Evolutionary conservation across 1,284 basidiomycete genomes (phyloP), one percentile per base, ranked within the genome.

Genomic region (Agroathelia rolfsii): DNA sequence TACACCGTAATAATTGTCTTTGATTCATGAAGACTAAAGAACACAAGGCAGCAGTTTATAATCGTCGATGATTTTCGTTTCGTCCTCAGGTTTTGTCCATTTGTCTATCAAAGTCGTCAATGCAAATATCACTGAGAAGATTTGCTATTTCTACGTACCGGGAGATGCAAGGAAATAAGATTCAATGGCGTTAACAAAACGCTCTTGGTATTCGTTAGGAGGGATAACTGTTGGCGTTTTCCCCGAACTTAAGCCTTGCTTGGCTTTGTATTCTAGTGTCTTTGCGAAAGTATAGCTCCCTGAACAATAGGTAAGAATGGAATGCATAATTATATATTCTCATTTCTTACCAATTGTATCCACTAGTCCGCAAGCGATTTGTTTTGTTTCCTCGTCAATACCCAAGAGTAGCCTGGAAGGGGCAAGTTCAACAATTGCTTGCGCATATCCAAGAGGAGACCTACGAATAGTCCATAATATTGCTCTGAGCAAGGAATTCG

Each of bases 391-490:
- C 33, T 73, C 65, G 44, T 85, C 75, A 7, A 87, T 59, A 5
- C 78, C 77, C 2, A 83, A 60, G 9, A 83, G 58, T 18, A 82
- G 60, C 10, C 76, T 80, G 35, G 1, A 13, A 20, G 15, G 9
- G 13, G 11, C 27, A 37, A 12, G 31, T 29, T 31, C 13, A 15
- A 22, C 4, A 11, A 15, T 7, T 3, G 15, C 4, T 18, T n/a
- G 12, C 29, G 6, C 23, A 12, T 25, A 24, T 9, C 17, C 21
- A 24, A 32, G 9, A 21, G 23, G 15, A n/a, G 46, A 24, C 63
- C 45, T 51, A 81, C 69, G 80, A 84, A 45, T 86, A 87, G 47
- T 87, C 83, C 80, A 86, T 85, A 45, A 86, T 82, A 40, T 82
- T 82, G 44, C 76, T 78, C 44, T 57, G 67, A 0, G 77, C 65